Base-by-base conservation (phyloP, 352 stramenopile species). In the Pythium phragmiticola region DNA sequence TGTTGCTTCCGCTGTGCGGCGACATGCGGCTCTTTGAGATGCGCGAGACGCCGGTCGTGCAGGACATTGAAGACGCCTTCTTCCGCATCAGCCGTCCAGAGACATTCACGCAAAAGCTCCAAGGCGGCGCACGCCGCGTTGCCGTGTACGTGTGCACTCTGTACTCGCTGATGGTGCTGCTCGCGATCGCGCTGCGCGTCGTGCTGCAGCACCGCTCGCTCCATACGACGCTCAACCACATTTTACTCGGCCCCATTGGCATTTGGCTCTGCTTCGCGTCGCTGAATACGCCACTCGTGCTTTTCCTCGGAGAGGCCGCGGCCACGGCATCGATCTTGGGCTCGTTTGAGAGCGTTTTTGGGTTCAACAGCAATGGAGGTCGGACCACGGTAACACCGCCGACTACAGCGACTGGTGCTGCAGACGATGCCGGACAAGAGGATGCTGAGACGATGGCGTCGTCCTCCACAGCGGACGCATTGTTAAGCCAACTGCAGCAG, bases 1-100 rank as follows among this genome's bases (percentile, higher is more conserved):
- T 92, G 46, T 46, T 95, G 37, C 65, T 95, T n/a, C 74, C 84
- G 46, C 72, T 95, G 19, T 95, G 87, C 48, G 87, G 87, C 7
- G 84, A 93, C 58, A 95, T 95, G 83, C 80, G 86, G 16, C 74
- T 95, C n/a, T 94, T 92, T 47, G 73, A 84, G 49, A 90, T 95
- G 84, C 68, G 81, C 60, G 85, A 95, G 77, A 95, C 87, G 19
- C 87, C 87, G 0, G 82, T 93, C 34, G 63, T 92, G 19, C 69
- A 82, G 14, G 85, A 95, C 62, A 87, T 95, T 51, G 70, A 90
- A 52, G 75, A 94, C 60, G 82, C 85, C 17, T 77, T 95, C 42
- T 91, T 89, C 66, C 73, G 75, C 4, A 92, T 94, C 57, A 77
- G 78, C 9, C 75, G 87, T 0, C 87, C 87, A 0, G 51, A 73